Evolutionary conservation across 371 early-diverging fungal species (phyloP), one percentile per base, ranked within the genome.

Genomic region (Capillidium rhysosporum): DNA sequence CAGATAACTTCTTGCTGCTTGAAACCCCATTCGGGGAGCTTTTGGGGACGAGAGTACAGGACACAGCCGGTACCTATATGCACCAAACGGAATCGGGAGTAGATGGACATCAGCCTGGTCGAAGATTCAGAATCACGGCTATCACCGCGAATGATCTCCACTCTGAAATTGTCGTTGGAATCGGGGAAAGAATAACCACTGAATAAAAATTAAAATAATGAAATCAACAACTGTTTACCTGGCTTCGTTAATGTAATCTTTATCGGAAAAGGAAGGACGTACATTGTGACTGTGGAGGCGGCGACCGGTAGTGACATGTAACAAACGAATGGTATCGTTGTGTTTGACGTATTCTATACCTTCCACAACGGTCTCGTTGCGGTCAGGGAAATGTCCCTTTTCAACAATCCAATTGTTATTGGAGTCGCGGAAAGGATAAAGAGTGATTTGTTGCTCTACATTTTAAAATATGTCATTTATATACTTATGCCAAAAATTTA

Each of bases 21-120:
- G 68, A 82, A 93, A 2, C 85, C 99, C 99, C 99, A 99, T 26
- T 83, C 80, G n/a, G 98, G 98, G 18, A 92, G 66, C 66, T 83
- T 81, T 25, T 77, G 74, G 12, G 60, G 58, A 56, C 80, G 83
- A 1, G 92, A 86, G 62, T 79, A 86, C 45, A 92, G 66, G 46
- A 80, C 83, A 63, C 79, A 89, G 41, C 66, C 64, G 63, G 76
- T 79, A 56, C 80, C 78, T 34, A 65, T 55, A 56, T 92, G 93
- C 9, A 79, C 67, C 12, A 88, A 64, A 25, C 81, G 74, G 65
- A 88, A 86, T 49, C 67, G 62, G 14, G 73, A 71, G 45, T 73
- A 69, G 46, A 85, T 63, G 1, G 88, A 69, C 52, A 76, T 71
- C n/a, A 87, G 54, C 7, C 60, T 55, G 16, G 66, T 58, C 8